Conservation (phyloP, 306 rosid species). For the Dalbergia oliveri region DNA sequence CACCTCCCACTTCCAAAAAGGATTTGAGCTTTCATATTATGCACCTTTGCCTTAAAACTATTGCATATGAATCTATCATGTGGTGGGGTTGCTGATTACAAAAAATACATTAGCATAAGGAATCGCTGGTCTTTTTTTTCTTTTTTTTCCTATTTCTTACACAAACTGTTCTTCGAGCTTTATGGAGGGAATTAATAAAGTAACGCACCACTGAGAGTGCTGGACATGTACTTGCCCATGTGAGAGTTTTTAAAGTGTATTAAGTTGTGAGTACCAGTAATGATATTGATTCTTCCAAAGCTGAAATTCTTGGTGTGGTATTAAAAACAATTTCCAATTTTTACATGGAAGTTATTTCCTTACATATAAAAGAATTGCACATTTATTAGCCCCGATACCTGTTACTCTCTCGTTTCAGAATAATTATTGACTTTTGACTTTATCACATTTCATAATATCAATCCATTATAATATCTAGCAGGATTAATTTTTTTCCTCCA, state of each 20-base stretch:
- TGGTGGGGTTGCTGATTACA: constrained; percentile 55
- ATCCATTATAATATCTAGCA: no score
- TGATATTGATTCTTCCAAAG: constrained; percentile 20
- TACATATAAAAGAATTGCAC: constrained; percentile 3
- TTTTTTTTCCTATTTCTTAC: constrained; percentile 2
- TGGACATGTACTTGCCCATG: constrained; percentile 36
- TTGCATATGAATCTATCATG: constrained; percentile 36
- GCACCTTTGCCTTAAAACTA: constrained; percentile 39
- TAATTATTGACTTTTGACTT: no score
- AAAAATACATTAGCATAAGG: constrained; percentile 7
- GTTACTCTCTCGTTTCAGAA: not conserved
- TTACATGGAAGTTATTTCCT: constrained; percentile 19
- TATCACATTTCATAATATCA: no score
- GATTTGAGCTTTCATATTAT: constrained; percentile 55
- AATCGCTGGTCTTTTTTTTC: not conserved
- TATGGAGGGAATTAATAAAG: constrained; percentile 34
- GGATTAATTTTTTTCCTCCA: no score
- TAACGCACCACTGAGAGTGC: constrained; percentile 35
- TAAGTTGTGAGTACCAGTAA: constrained; percentile 38
- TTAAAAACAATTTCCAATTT: constrained; percentile 30
- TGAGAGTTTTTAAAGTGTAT: constrained; percentile 39
- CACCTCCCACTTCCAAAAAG: constrained; percentile 63
- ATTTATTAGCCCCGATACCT: constrained; percentile 1
- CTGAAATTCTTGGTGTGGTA: not conserved
- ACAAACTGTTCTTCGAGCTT: constrained; percentile 13